Percentiles rank a stretch among this genome's conserved stretches.
phyloP scores from a whole-genome alignment of 495 filamentous ascomycete species.

The Aspergillus diversus region DNA sequence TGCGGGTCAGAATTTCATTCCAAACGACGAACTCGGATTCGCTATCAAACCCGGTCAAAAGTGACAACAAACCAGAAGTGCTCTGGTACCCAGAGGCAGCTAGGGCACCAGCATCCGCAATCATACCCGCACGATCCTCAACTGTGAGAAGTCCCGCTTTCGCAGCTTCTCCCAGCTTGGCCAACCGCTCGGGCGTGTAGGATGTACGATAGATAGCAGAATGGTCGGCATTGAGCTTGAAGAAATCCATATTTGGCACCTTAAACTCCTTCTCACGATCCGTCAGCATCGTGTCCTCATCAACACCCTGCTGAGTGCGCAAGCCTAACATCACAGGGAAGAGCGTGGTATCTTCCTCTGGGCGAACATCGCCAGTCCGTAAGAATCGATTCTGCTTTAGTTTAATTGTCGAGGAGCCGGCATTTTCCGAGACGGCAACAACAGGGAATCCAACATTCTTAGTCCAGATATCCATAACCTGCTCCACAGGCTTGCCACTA shows the following conservation, averaged over 20 bases:
- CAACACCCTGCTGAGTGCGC: slow-evolving; percentile 60
- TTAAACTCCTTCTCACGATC: slow-evolving; percentile 76
- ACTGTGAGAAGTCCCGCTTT: slow-evolving; percentile 84
- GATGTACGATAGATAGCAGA: slow-evolving; percentile 67
- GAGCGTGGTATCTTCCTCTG: slow-evolving; percentile 73
- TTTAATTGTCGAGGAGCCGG: slow-evolving; percentile 46
- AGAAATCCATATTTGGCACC: slow-evolving; percentile 64
- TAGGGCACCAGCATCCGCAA: slow-evolving; percentile 91
- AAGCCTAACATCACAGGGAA: slow-evolving; percentile 65
- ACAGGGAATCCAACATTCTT: slow-evolving; percentile 71
- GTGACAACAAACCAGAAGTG: slow-evolving; percentile 83
- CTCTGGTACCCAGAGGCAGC: slow-evolving; percentile 90
- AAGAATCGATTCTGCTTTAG: slow-evolving; percentile 72
- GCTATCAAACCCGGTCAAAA: slow-evolving; percentile 80
- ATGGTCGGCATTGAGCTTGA: slow-evolving; percentile 71
- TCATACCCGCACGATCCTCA: slow-evolving; percentile 93
- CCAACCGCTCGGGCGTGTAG: slow-evolving; percentile 61
- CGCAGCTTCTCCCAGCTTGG: slow-evolving; percentile 74
- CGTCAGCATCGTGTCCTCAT: slow-evolving; percentile 64
- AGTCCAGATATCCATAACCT: slow-evolving; percentile 72
- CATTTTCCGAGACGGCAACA: slow-evolving; percentile 61
- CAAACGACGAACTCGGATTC: slow-evolving; percentile 93
- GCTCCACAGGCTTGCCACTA: slow-evolving; percentile 85
- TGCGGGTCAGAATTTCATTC: slow-evolving; percentile 82
- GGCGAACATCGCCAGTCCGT: slow-evolving; percentile 65